Conservation (phyloP, 495 filamentous ascomycete genomes). For the Umbilicaria muhlenbergii region DNA sequence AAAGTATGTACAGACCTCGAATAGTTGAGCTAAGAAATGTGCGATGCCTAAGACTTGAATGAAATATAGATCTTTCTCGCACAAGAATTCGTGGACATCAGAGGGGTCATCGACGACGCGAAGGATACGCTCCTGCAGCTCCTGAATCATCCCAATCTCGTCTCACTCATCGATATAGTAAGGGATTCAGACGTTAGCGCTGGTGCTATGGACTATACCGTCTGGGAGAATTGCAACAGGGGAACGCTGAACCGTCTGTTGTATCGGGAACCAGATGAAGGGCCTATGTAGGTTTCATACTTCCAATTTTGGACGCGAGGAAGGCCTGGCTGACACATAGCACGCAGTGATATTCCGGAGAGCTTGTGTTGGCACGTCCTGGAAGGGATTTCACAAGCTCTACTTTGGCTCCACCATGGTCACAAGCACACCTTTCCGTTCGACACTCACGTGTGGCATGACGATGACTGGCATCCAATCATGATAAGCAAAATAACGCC, state of each 20-base stretch:
- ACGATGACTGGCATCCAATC: slow-evolving; percentile 3
- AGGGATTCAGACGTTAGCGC: neutral
- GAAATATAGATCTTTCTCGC: slow-evolving; percentile 1
- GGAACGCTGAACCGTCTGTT: neutral
- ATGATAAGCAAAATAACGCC: neutral
- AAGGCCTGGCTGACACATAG: neutral
- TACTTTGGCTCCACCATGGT: neutral
- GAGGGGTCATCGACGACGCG: neutral
- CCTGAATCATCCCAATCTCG: neutral
- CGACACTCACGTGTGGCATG: neutral
- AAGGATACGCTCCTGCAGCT: neutral
- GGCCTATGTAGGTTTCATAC: neutral
- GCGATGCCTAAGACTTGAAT: neutral
- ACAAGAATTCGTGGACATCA: neutral
- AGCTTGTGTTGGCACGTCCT: slow-evolving; percentile 4
- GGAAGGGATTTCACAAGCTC: slow-evolving; percentile 1
- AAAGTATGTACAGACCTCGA: no score
- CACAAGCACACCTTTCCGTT: neutral
- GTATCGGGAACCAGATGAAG: neutral
- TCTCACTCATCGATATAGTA: slow-evolving; percentile 1
- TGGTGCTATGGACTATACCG: neutral
- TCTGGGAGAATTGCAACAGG: slow-evolving; percentile 2
- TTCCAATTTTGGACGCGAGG: neutral
- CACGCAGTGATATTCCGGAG: neutral
- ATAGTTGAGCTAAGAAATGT: no score